These are phyloP conservation scores for Cucurbita moschata DNA, from an alignment of 306 rosid genomes.

Conservation along the genomic window DNA sequence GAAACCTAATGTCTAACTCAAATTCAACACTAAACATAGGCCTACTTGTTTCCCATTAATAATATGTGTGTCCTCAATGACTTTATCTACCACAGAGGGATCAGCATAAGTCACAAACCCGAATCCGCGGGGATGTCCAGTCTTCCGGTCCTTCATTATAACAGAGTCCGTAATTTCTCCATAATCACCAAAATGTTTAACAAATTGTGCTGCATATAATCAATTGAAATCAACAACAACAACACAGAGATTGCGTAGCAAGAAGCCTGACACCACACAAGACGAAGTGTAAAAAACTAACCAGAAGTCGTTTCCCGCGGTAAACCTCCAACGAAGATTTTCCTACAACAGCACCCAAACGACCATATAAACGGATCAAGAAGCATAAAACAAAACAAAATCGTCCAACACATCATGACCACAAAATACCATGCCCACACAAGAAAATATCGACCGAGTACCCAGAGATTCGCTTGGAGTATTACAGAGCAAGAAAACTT, in stretches of 20 bases:
- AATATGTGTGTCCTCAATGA: slow-evolving; percentile 62
- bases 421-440: background rate
- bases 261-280: background rate
- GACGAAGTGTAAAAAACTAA: slow-evolving; percentile 18
- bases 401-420: background rate
- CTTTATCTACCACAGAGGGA: slow-evolving; percentile 77
- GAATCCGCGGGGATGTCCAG: slow-evolving; percentile 88
- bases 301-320: slow-evolving; percentile 89
- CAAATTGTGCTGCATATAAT: slow-evolving; percentile 55
- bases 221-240: background rate
- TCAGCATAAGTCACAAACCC: slow-evolving; percentile 86
- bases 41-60: slow-evolving; percentile 79
- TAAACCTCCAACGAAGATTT: slow-evolving; percentile 92
- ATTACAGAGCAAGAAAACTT: background rate
- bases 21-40: slow-evolving; percentile 7
- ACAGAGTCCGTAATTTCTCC: slow-evolving; percentile 84
- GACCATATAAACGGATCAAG: background rate
- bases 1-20: slow-evolving; percentile 15
- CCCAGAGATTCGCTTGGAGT: background rate
- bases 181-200: slow-evolving; percentile 72
- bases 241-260: background rate
- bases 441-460: background rate
- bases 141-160: slow-evolving; percentile 88
- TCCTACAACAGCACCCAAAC: slow-evolving; percentile 44
- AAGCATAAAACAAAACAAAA: background rate